These are phyloP conservation scores for Microbotryum silenes-acaulis DNA, from an alignment of 1,284 basidiomycete genomes.

Conservation along the genomic window DNA sequence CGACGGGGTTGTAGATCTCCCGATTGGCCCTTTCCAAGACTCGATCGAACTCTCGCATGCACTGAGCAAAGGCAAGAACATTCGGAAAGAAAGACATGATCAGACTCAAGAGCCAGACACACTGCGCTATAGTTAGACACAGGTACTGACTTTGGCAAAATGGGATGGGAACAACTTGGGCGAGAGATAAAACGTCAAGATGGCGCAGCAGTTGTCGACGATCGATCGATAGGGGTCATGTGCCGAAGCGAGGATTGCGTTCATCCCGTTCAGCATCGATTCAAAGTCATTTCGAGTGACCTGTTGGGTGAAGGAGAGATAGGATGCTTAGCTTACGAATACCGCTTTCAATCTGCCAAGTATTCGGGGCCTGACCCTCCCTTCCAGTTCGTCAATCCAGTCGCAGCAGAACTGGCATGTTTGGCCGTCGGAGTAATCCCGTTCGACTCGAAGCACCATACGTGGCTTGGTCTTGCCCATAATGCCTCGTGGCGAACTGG, in stretches of 20 bases:
- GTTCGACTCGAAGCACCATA: conserved; percentile 41
- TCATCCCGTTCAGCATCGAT: conserved; percentile 42
- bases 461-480: conserved; percentile 29
- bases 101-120: background rate
- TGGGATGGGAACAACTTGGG: conserved; percentile 44
- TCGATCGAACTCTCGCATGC: conserved; percentile 59
- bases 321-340: background rate
- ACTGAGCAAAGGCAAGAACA: conserved; percentile 45
- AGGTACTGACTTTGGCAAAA: too few species aligned
- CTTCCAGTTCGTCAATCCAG: conserved; percentile 45
- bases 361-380: conserved; percentile 37
- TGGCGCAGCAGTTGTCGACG: conserved; percentile 50
- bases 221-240: conserved; percentile 42
- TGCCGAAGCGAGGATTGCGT: conserved; percentile 41
- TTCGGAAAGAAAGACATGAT: background rate
- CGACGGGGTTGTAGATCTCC: conserved; percentile 65
- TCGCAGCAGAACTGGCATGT: conserved; percentile 44
- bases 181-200: conserved; percentile 66
- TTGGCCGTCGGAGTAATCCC: conserved; percentile 44
- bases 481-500: conserved; percentile 13
- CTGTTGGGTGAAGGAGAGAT: conserved; percentile 24
- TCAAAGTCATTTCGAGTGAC: conserved; percentile 41
- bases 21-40: conserved; percentile 59
- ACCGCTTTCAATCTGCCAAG: background rate
- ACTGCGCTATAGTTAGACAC: too few species aligned